Conservation (phyloP, 805 yeast species). For the Yarrowia deformans region DNA sequence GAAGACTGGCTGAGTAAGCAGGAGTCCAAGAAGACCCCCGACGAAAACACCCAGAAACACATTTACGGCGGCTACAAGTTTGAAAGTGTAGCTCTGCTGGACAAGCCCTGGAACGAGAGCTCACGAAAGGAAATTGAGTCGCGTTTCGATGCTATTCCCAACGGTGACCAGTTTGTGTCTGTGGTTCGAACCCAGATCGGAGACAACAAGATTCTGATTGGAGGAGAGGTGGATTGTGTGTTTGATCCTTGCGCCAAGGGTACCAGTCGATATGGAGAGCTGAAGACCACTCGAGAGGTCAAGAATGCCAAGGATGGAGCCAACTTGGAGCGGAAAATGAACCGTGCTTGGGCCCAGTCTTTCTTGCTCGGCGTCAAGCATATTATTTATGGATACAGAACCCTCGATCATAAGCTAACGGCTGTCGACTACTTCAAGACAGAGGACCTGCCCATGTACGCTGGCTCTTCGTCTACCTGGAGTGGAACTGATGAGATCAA, state of each 20-base stretch:
- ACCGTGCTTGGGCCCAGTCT: constrained; percentile 91
- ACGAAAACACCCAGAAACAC: constrained; percentile 47
- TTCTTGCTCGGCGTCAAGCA: constrained; percentile 85
- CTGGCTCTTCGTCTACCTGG: constrained; percentile 57
- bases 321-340: constrained; percentile 76
- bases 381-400: constrained; percentile 86
- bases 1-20: constrained; percentile 49
- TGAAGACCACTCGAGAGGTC: constrained; percentile 73
- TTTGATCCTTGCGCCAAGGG: constrained; percentile 64
- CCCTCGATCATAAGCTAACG: constrained; percentile 67
- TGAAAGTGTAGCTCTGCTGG: constrained; percentile 76
- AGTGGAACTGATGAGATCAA: constrained; percentile 80
- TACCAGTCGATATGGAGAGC: constrained; percentile 73
- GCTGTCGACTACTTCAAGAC: constrained; percentile 78
- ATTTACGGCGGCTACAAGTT: constrained; percentile 72
- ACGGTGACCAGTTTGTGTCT: constrained; percentile 72
- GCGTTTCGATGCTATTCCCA: constrained; percentile 63
- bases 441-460: constrained; percentile 69
- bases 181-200: constrained; percentile 91
- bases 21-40: constrained; percentile 42
- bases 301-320: constrained; percentile 63
- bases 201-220: constrained; percentile 67
- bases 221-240: constrained; percentile 92
- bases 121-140: constrained; percentile 72
- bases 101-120: constrained; percentile 75